Base-by-base conservation (phyloP, 305 asterid genomes). In the Withania somnifera region DNA sequence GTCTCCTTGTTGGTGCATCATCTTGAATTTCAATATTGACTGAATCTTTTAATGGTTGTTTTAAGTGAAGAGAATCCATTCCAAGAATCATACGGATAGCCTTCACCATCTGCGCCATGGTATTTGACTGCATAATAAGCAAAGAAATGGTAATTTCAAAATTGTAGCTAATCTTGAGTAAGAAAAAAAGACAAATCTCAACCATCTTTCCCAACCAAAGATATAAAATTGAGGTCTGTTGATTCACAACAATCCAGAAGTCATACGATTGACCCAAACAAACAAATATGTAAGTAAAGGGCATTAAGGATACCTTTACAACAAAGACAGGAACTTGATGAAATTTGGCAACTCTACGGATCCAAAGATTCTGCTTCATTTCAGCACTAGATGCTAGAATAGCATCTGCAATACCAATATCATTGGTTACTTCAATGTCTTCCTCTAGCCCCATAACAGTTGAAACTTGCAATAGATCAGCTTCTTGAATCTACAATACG, bases 61-160 rank as follows among this genome's bases (percentile, higher is more conserved):
- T 87, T 64, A 89, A 85, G 85, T 92, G 88, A 84, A 90, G 85
- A 1, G 91, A 88, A 83, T 94, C 97, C 91, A 89, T 91, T 63
- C 89, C 95, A 54, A 96, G 93, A 87, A 96, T 94, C 98, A 93
- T 90, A 30, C 95, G 95, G 79, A 94, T 78, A 17, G 99, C 98
- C 87, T 94, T 96, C 20, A 96, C 99, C 94, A 96, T 94, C 84
- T 96, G 98, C 0, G 98, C 98, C 98, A 92, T 96, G 50, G 98
- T 88, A 83, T 85, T 93, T 78, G 98, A 94, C 99, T 94, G 91
- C 84, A 84, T 47, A 56, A 80, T 84, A 73, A 84, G 76, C 80
- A 82, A 53, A 77, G 36, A 73, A 78, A 78, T 54, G 69, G 67
- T 38, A 47, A 80, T 66, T 57, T 77, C 53, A 50, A 78, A 19